These are phyloP conservation scores for Yamadazyma trypodendri DNA, from an alignment of 1,139 yeast genomes.

Conservation along the genomic window DNA sequence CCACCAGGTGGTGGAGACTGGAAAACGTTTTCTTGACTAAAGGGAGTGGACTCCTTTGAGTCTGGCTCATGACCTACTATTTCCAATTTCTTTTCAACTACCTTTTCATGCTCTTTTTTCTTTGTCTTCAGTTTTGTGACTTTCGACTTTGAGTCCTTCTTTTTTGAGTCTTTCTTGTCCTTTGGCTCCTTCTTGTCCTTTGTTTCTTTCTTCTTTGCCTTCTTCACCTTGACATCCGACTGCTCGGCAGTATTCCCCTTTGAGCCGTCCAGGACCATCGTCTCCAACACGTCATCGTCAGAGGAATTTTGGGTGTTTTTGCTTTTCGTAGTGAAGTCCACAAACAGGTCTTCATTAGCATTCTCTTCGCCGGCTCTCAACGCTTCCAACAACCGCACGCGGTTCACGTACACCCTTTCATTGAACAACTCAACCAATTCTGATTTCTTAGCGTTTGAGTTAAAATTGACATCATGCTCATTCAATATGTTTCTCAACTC, in stretches of 20 bases:
- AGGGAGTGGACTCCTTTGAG: slow-evolving; percentile 19
- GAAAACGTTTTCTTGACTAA: slow-evolving; percentile 40
- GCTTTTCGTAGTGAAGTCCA: slow-evolving; percentile 15
- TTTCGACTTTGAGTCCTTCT: too few relatives aligned
- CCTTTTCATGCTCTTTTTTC: slow-evolving; percentile 2
- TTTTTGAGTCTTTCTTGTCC: too few relatives aligned
- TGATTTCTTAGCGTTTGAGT: slow-evolving; percentile 63
- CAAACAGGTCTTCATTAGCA: slow-evolving; percentile 26
- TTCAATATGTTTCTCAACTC: slow-evolving; percentile 62
- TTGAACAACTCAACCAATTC: slow-evolving; percentile 56
- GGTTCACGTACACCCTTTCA: slow-evolving; percentile 41
- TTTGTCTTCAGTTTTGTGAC: not conserved
- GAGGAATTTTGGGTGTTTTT: not conserved
- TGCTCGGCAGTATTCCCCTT: slow-evolving; percentile 4
- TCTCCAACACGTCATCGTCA: not conserved
- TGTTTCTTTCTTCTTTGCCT: slow-evolving; percentile 6
- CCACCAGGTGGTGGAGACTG: slow-evolving; percentile 25
- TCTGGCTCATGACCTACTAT: too few relatives aligned
- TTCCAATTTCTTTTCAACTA: too few relatives aligned
- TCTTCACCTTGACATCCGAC: not conserved
- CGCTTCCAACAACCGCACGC: slow-evolving; percentile 28
- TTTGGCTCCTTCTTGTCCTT: too few relatives aligned
- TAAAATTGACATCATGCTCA: slow-evolving; percentile 54
- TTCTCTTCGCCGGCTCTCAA: slow-evolving; percentile 16
- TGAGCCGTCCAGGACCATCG: not conserved